Evolutionary conservation across 225 moss, liverwort and hornwort species (phyloP).

Genomic region (Lunularia cruciata): DNA sequence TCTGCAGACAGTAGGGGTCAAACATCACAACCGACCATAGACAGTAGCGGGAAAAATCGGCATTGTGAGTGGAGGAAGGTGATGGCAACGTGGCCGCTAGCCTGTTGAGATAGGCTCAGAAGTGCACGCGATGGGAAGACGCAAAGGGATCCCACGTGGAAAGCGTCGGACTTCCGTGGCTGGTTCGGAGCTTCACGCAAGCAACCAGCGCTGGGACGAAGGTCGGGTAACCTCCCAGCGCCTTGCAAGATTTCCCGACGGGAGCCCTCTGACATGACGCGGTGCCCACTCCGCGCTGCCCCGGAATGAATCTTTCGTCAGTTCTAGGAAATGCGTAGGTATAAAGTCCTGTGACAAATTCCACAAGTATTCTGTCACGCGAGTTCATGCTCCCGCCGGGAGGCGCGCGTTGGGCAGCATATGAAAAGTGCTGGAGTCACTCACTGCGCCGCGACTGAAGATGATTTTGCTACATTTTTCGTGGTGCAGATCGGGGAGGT

Average conservation of each 20-base stretch:
- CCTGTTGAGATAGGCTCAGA: not conserved
- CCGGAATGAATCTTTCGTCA: not conserved
- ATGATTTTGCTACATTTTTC: not conserved
- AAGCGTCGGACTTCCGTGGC: conserved; percentile 10
- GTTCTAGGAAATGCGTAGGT: not conserved
- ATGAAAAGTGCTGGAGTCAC: not conserved
- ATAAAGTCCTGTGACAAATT: not conserved
- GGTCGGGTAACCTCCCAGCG: not conserved
- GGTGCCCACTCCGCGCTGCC: not conserved
- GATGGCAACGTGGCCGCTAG: not conserved
- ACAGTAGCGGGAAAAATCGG: not conserved
- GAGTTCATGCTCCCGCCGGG: conserved; percentile 10
- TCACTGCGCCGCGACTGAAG: not conserved
- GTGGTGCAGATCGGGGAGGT: not conserved
- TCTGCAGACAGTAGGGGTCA: too few relatives aligned
- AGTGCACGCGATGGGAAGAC: conserved; percentile 9
- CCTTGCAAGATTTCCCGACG: conserved; percentile 8
- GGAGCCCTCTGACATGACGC: not conserved
- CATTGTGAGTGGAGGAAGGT: not conserved
- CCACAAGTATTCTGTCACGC: not conserved
- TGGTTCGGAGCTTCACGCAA: conserved; percentile 16
- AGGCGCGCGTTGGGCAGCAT: not conserved
- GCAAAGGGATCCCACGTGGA: not conserved
- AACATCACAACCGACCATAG: not conserved
- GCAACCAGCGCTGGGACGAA: not conserved